These are phyloP conservation scores for Hansfordia pulvinata DNA, from an alignment of 2,329 filamentous ascomycete species.

Conservation along the genomic window DNA sequence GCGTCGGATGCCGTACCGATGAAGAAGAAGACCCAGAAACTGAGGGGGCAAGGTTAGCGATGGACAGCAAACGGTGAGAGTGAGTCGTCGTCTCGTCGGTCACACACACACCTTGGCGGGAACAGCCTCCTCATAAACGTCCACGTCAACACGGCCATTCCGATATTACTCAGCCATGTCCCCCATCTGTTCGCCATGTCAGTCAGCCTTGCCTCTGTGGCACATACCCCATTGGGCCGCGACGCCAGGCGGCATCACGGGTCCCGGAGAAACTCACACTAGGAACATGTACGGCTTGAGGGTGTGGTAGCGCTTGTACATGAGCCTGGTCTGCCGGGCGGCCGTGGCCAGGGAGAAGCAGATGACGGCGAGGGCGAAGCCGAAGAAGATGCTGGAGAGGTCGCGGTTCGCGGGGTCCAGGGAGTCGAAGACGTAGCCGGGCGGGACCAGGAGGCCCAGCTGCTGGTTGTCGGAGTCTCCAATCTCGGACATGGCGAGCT, in stretches of 20 bases:
- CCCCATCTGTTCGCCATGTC: too few relatives aligned
- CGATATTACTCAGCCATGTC: too few relatives aligned
- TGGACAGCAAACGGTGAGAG: neutral
- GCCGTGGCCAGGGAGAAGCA: slow-evolving; percentile 1
- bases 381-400: slow-evolving; percentile 1
- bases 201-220: too few relatives aligned
- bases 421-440: too few relatives aligned
- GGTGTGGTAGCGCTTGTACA: neutral
- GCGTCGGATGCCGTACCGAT: too few relatives aligned
- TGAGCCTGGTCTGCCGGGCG: neutral
- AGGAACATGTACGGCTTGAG: slow-evolving; percentile 1
- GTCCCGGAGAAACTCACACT: too few relatives aligned
- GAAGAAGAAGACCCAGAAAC: neutral
- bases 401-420: too few relatives aligned
- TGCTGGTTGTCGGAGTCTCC: too few relatives aligned
- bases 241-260: too few relatives aligned
- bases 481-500: too few relatives aligned
- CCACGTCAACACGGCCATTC: neutral
- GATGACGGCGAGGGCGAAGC: slow-evolving; percentile 1
- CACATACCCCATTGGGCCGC: neutral
- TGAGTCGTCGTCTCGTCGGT: neutral
- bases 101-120: neutral
- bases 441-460: too few relatives aligned
- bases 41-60: neutral
- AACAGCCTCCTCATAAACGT: neutral